Evolutionary conservation across 441 rosid genomes (phyloP), one percentile per base, ranked within the genome.

Genomic region (Raphanus hybrid): DNA sequence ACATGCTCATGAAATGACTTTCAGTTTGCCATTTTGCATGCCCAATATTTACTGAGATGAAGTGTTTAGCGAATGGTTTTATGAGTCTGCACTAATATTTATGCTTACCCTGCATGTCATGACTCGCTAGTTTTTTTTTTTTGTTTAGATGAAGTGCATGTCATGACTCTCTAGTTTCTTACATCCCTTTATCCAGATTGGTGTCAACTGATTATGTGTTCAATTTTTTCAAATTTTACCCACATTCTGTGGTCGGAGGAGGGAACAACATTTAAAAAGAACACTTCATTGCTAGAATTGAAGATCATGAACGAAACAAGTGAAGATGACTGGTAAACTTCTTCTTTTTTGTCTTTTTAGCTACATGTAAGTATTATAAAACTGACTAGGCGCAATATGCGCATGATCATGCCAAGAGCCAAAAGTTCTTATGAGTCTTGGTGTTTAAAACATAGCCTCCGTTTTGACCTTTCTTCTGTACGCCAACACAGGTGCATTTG

Each of bases 361-460:
- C 58, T 73, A 50, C 50, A 4, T 63, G 74, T 43, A 69, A 41
- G 62, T 45, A 61, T 59, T n/a, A 35, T 52, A 61, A 67, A 73
- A 78, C 82, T 79, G 82, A 63, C 75, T 79, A 55, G 43, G 58
- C 15, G 20, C 20, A 18, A 18, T 18, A 61, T 68, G 3, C 27
- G 29, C 41, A 52, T 70, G 71, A 59, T 83, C 78, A 94, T 32
- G 98, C 97, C 67, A 95, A 84, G 16, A 92, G 96, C 97, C 99
- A 95, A 85, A 91, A 95, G 71, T 95, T 95, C 81, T 84, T 90
- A 39, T 85, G 93, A 32, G 94, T 89, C 85, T 89, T 95, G 52
- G 94, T 86, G 75, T 92, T 95, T 74, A 91, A 93, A 58, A 92
- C 92, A 82, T 90, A 92, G 26, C 99, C 97, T 67, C 86, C 93